Evolutionary conservation across 129 eudicot genomes (phyloP).

Genomic region (Calendula officinalis): DNA sequence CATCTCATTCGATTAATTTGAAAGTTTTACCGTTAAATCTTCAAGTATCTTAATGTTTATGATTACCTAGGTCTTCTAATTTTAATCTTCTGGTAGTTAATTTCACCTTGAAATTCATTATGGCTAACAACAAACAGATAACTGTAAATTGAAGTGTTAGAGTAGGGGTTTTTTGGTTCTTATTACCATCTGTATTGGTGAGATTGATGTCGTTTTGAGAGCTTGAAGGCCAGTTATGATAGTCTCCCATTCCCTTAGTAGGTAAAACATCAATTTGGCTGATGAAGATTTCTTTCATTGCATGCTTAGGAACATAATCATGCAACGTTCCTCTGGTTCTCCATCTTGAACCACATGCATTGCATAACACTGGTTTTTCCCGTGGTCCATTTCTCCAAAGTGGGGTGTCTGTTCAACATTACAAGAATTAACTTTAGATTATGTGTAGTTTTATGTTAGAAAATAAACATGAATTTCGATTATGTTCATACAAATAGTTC

Average conservation of each 20-base stretch:
- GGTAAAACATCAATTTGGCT: neutral
- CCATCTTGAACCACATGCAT: constrained; percentile 44
- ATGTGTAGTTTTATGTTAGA: neutral
- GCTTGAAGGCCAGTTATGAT: too few species aligned
- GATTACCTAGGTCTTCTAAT: too few species aligned
- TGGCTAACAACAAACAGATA: neutral
- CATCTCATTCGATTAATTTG: neutral
- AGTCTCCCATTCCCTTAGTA: neutral
- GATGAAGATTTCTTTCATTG: constrained; percentile 24
- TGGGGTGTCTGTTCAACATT: constrained; percentile 36
- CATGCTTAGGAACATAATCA: constrained; percentile 34
- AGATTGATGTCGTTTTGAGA: too few species aligned
- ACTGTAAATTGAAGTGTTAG: neutral
- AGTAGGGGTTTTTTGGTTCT: neutral
- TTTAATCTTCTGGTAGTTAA: too few species aligned
- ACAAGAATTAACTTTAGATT: constrained; percentile 3
- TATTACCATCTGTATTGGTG: constrained; percentile 16
- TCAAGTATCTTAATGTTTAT: too few species aligned
- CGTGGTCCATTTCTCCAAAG: constrained; percentile 40
- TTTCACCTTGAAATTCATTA: too few species aligned
- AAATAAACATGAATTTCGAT: neutral
- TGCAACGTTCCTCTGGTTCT: constrained; percentile 32
- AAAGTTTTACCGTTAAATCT: neutral
- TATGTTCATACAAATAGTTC: neutral
- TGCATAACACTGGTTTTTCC: constrained; percentile 41